Percentiles rank a stretch among this genome's conserved stretches.
Evolutionary conservation across 2,329 filamentous ascomycete species (phyloP).

Genomic region (Penicillium paneum): DNA sequence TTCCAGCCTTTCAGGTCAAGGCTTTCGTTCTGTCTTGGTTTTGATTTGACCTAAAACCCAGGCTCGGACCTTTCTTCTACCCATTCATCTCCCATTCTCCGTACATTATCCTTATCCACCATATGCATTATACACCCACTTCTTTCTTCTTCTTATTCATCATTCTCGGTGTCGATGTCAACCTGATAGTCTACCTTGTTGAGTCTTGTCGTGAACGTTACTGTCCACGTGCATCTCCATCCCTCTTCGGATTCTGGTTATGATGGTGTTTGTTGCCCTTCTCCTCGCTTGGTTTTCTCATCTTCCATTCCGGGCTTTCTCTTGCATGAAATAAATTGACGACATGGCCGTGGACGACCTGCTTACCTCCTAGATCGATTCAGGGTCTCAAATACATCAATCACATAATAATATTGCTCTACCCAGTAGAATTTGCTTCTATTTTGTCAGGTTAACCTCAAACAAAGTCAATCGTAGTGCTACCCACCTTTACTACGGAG

Average conservation of each 20-base stretch:
- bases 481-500: too few relatives aligned
- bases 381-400: neutral
- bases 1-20: neutral
- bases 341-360: neutral
- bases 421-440: neutral
- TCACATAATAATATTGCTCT: neutral
- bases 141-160: neutral
- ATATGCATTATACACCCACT: conserved; percentile 18
- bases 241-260: neutral
- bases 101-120: conserved; percentile 19
- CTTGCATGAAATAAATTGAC: conserved; percentile 1
- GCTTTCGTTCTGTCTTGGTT: neutral
- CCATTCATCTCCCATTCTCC: conserved; percentile 18
- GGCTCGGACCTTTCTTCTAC: neutral
- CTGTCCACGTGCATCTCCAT: neutral
- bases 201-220: neutral
- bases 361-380: neutral
- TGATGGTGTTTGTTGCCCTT: neutral
- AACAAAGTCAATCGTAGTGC: neutral
- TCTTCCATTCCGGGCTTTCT: conserved; percentile 5
- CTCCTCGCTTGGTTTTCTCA: neutral
- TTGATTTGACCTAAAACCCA: neutral
- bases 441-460: neutral
- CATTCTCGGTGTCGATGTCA: neutral
- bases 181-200: neutral